Base-by-base conservation (phyloP, 2,329 filamentous ascomycete species). In the Aspergillus hortae region DNA sequence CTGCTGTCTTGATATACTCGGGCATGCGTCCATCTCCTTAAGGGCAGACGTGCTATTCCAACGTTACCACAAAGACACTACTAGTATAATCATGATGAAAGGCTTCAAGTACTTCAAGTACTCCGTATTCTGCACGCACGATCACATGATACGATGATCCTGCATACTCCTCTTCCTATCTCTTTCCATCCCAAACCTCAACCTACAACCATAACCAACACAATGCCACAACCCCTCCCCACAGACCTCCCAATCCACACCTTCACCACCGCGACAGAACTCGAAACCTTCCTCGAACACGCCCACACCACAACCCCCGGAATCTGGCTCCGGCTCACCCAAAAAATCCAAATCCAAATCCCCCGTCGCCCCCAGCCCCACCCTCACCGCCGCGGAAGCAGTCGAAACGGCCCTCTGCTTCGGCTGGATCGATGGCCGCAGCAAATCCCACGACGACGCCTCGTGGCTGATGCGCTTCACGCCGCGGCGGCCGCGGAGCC, bases 381-480 rank as follows among this genome's bases (percentile, higher is more conserved):
- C 78, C 0, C 66, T 83, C 12, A 75, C 73, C 14, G 61, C 74
- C 60, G 53, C 68, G 6, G 65, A 83, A 61, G 82, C 82, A 1
- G 73, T 85, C 15, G 78, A 84, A 60, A 67, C 73, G 32, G 81
- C 82, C 1, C 72, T 86, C 6, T 85, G 82, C 62, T 80, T 79
- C 60, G 83, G 83, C 40, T 86, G 83, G 82, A 86, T 85, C 51
- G 82, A 86, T 61, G 80, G 82, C 0, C 80, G 82, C 59, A 74
- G 74, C 2, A 72, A 74, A 44, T 52, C 68, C 3, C 63, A 72
- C 44, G 77, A 83, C 56, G 72, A 72, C 0, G 59, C 67, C 3
- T 76, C 74, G 57, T 84, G 80, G 63, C 62, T 80, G 1, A 80
- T 82, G 58, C 76, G 81, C 7, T 85, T 83, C 70, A 83, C 82